A percentile compares a stretch with the other conserved stretches of the same genome.
phyloP scores from a whole-genome alignment of 495 filamentous ascomycete genomes.

The Penicillium maclennaniae region DNA sequence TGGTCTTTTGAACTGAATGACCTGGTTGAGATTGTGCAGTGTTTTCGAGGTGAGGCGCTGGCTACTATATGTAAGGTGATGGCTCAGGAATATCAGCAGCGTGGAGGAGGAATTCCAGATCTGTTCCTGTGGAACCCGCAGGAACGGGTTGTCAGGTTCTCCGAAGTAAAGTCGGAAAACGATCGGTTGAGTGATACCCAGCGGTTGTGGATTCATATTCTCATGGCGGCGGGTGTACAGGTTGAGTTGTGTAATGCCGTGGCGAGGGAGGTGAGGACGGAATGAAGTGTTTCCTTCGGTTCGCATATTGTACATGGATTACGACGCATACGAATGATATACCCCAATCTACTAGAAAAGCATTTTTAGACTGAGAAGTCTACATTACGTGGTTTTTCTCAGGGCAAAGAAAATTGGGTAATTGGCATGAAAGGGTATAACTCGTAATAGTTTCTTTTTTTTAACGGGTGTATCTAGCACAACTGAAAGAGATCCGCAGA shows the following conservation, averaged over 20 bases:
- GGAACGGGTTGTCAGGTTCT: constrained; percentile 68
- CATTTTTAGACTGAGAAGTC: not conserved
- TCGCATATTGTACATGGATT: constrained; percentile 8
- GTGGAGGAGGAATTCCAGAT: constrained; percentile 88
- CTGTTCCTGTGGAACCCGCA: constrained; percentile 76
- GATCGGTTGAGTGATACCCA: constrained; percentile 96
- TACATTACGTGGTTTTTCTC: not conserved
- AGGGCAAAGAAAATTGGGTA: not conserved
- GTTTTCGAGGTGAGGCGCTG: constrained; percentile 75
- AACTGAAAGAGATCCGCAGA: constrained; percentile 13
- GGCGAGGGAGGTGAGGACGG: constrained; percentile 60
- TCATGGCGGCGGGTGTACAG: constrained; percentile 74
- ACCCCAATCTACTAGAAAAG: not conserved
- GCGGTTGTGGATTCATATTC: constrained; percentile 92
- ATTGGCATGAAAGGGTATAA: constrained; percentile 24
- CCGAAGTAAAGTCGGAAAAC: constrained; percentile 92
- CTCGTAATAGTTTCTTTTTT: constrained; percentile 34
- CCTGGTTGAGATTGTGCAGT: constrained; percentile 73
- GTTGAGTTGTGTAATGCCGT: constrained; percentile 89
- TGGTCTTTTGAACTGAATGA: constrained; percentile 86
- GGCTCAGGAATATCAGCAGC: constrained; percentile 86
- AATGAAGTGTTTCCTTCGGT: constrained; percentile 3
- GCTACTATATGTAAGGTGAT: constrained; percentile 85
- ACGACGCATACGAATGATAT: constrained; percentile 6
- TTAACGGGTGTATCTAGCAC: constrained; percentile 25